These are phyloP conservation scores for Cryptococcus depauperatus DNA, from an alignment of 1,284 basidiomycete species.

Conservation along the genomic window DNA sequence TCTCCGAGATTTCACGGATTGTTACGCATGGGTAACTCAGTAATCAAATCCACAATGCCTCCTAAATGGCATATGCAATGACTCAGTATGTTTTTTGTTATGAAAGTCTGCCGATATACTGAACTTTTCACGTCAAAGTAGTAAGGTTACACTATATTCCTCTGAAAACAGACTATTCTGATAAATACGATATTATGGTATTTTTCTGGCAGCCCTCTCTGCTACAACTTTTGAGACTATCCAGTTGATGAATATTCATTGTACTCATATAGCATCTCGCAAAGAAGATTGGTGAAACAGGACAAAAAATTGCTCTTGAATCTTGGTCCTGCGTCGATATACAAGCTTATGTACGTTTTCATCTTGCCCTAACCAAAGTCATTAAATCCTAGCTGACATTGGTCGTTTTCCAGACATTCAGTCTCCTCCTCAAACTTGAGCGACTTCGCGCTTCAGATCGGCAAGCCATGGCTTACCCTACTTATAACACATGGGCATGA, in stretches of 20 bases:
- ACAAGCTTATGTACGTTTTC: slow-evolving; percentile 46
- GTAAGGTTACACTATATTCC: slow-evolving; percentile 48
- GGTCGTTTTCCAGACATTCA: slow-evolving; percentile 32
- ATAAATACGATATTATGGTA: slow-evolving; percentile 48
- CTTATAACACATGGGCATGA: too few relatives aligned
- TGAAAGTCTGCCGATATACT: not conserved
- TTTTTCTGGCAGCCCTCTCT: slow-evolving; percentile 48
- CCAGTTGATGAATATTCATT: slow-evolving; percentile 22
- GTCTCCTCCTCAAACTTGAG: slow-evolving; percentile 40
- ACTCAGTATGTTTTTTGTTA: slow-evolving; percentile 23
- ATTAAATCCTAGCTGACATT: not conserved
- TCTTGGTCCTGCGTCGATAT: slow-evolving; percentile 49
- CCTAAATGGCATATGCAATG: slow-evolving; percentile 45
- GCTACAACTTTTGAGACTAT: slow-evolving; percentile 29
- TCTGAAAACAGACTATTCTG: slow-evolving; percentile 46
- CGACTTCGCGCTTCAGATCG: slow-evolving; percentile 38
- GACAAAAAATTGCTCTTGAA: slow-evolving; percentile 44
- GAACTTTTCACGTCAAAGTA: slow-evolving; percentile 6
- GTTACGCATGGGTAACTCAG: slow-evolving; percentile 43
- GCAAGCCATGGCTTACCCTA: slow-evolving; percentile 24
- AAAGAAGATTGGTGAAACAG: slow-evolving; percentile 46
- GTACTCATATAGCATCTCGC: not conserved
- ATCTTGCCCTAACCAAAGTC: not conserved
- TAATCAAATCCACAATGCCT: slow-evolving; percentile 46
- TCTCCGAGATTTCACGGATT: slow-evolving; percentile 45